Conservation (phyloP, 371 early-diverging fungal genomes). For the Mucor plumbeus region DNA sequence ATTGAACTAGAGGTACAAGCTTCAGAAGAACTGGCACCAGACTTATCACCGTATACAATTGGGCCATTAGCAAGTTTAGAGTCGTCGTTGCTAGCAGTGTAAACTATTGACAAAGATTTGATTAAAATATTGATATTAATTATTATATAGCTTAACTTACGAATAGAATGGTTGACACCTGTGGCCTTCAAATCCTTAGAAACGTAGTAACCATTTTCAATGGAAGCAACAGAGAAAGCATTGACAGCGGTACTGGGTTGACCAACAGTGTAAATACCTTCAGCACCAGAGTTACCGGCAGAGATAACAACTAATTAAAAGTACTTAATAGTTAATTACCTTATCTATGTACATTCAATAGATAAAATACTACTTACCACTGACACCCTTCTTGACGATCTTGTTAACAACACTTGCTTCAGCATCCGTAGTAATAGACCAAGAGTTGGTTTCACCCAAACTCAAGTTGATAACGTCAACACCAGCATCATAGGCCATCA, state of each 20-base stretch:
- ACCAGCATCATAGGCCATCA: constrained; percentile 59
- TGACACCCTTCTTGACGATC: constrained; percentile 32
- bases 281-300: constrained; percentile 61
- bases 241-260: constrained; percentile 55
- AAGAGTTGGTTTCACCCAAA: constrained; percentile 65
- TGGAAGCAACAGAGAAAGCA: constrained; percentile 66
- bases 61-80: constrained; percentile 3
- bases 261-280: constrained; percentile 54
- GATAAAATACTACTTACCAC: constrained; percentile 11
- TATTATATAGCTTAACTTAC: neutral
- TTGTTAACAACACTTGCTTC: constrained; percentile 34
- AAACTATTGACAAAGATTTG: neutral
- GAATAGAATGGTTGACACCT: constrained; percentile 18
- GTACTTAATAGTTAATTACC: neutral
- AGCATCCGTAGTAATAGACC: constrained; percentile 45
- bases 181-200: constrained; percentile 25
- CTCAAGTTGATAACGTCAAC: constrained; percentile 71
- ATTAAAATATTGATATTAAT: neutral
- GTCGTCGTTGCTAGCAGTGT: constrained; percentile 13
- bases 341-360: neutral
- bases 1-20: constrained; percentile 25
- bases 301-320: constrained; percentile 54
- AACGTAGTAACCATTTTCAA: constrained; percentile 47
- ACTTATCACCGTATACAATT: constrained; percentile 20
- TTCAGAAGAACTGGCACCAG: constrained; percentile 24